A percentile compares a stretch with the other conserved stretches of the same genome.
These are phyloP conservation scores for Fusarium oligoseptatum DNA, from an alignment of 2,329 filamentous ascomycete species.

Conservation along the genomic window DNA sequence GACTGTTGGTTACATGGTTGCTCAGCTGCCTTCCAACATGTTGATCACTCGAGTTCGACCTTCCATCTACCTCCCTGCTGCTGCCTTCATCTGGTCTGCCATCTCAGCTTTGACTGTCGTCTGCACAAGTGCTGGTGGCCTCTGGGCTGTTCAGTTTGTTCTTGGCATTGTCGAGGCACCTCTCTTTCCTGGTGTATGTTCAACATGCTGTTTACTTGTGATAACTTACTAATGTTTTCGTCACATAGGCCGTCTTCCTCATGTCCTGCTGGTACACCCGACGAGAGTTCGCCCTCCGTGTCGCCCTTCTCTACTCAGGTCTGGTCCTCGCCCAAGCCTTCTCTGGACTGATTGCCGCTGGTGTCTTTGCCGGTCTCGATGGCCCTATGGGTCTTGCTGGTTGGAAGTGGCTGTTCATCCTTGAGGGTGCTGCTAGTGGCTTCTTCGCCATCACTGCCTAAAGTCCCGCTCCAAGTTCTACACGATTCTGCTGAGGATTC, in stretches of 20 bases:
- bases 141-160: slow-evolving; percentile 33
- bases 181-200: slow-evolving; percentile 34
- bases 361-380: slow-evolving; percentile 61
- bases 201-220: not conserved
- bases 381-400: slow-evolving; percentile 65
- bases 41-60: slow-evolving; percentile 33
- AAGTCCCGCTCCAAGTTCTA: too few species aligned
- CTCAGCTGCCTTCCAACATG: slow-evolving; percentile 36
- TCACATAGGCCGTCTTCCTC: slow-evolving; percentile 22
- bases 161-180: slow-evolving; percentile 35
- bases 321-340: slow-evolving; percentile 76
- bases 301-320: slow-evolving; percentile 68
- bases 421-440: slow-evolving; percentile 65
- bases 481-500: too few species aligned
- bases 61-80: slow-evolving; percentile 19
- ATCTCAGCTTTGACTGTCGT: slow-evolving; percentile 30
- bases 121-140: slow-evolving; percentile 26
- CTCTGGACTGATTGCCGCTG: slow-evolving; percentile 70
- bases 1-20: slow-evolving; percentile 37
- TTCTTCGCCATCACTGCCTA: slow-evolving; percentile 39
- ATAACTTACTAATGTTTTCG: not conserved
- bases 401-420: slow-evolving; percentile 77
- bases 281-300: slow-evolving; percentile 71
- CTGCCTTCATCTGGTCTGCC: slow-evolving; percentile 31
- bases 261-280: slow-evolving; percentile 74